Conservation (phyloP, 352 stramenopile genomes). For the Phytopythium kandeliae region DNA sequence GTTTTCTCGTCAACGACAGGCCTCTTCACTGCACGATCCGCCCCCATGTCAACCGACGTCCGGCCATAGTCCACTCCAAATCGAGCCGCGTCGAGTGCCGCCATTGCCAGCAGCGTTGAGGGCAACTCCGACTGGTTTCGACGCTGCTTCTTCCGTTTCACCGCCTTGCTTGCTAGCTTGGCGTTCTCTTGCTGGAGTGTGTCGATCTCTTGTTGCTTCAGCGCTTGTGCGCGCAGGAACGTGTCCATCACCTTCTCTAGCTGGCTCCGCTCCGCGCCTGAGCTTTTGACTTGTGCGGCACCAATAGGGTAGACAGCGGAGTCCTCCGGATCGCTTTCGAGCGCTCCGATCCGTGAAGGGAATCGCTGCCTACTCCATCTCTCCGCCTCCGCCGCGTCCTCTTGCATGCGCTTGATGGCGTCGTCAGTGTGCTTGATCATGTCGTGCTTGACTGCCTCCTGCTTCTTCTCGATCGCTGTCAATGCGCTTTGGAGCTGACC, state of each 20-base stretch:
- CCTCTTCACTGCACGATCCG: too few species aligned
- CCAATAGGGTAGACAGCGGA: constrained; percentile 1
- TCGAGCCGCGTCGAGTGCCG: constrained; percentile 47
- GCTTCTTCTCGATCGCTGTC: constrained; percentile 58
- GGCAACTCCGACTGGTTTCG: constrained; percentile 12
- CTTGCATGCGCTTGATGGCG: constrained; percentile 33
- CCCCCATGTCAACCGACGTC: background rate
- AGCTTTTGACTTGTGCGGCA: constrained; percentile 4
- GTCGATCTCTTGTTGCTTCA: constrained; percentile 64
- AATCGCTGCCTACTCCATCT: constrained; percentile 8
- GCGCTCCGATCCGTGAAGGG: constrained; percentile 25
- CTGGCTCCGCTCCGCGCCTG: constrained; percentile 18
- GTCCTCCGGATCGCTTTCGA: constrained; percentile 46
- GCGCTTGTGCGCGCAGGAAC: constrained; percentile 44
- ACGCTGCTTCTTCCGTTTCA: constrained; percentile 24
- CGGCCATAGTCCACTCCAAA: constrained; percentile 46
- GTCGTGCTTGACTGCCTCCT: constrained; percentile 54
- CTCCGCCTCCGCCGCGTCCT: constrained; percentile 24
- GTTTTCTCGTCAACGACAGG: constrained; percentile 38
- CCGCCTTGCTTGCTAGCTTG: constrained; percentile 44
- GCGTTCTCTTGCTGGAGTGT: constrained; percentile 50
- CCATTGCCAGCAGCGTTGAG: constrained; percentile 43
- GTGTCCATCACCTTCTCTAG: constrained; percentile 61
- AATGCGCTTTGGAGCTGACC: constrained; percentile 49
- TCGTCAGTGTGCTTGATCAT: constrained; percentile 62